Conservation (phyloP, 331 rosid genomes). For the Pyracantha coccinea region DNA sequence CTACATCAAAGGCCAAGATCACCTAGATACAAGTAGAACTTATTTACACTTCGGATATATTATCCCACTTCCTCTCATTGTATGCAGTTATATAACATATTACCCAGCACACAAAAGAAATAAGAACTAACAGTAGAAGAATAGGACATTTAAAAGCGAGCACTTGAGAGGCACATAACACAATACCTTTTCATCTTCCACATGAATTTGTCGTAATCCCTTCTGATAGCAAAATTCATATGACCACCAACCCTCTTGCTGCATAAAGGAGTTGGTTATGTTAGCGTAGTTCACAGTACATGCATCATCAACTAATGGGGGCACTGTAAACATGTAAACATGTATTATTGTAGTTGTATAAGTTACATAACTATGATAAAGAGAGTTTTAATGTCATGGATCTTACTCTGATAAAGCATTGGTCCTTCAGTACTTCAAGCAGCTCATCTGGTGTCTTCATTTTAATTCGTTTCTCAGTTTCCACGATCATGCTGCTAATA, state of each 20-base stretch:
- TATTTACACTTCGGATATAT: neutral
- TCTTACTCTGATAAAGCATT: conserved; percentile 71
- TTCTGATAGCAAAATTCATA: conserved; percentile 93
- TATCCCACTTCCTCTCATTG: neutral
- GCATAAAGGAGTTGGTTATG: conserved; percentile 28
- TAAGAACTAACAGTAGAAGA: neutral
- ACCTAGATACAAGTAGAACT: neutral
- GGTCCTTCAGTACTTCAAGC: conserved; percentile 73
- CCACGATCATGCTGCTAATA: conserved; percentile 77
- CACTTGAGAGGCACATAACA: neutral
- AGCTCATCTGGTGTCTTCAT: conserved; percentile 95
- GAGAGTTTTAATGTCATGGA: conserved; percentile 7
- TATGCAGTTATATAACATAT: neutral
- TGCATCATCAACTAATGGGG: neutral
- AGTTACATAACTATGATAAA: neutral
- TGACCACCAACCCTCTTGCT: conserved; percentile 99
- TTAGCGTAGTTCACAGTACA: conserved; percentile 6
- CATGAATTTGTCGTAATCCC: conserved; percentile 66
- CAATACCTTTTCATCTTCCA: conserved; percentile 80
- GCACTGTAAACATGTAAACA: neutral
- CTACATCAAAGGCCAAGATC: neutral
- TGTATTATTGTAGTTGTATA: neutral
- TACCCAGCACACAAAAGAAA: conserved; percentile 6
- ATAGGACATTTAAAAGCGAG: neutral
- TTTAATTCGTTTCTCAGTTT: conserved; percentile 67